Percentiles rank a stretch among this genome's conserved stretches.
Evolutionary conservation across 139 green algal genomes (phyloP).

Genomic region (Chlamydomonas applanata): DNA sequence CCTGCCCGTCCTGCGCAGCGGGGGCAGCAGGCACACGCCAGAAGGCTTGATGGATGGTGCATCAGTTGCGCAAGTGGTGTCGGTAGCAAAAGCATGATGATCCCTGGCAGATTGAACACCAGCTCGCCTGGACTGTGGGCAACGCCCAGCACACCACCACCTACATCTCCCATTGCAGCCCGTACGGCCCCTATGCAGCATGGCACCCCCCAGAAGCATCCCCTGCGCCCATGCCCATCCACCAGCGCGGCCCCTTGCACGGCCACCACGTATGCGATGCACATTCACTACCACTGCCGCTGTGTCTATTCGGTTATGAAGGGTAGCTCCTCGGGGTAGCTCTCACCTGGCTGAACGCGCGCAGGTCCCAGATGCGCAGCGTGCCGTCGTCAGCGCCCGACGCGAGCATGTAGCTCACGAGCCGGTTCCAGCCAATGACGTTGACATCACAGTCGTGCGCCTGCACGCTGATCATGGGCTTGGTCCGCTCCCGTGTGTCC

Average conservation of each 20-base stretch:
- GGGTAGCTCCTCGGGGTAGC: background rate
- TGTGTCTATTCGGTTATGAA: slow-evolving; percentile 5
- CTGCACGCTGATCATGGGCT: slow-evolving; percentile 43
- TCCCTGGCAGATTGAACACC: too few species aligned
- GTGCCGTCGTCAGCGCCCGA: slow-evolving; percentile 85
- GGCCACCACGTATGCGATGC: slow-evolving; percentile 16
- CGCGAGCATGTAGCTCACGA: slow-evolving; percentile 93
- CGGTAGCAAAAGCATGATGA: too few species aligned
- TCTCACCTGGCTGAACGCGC: slow-evolving; percentile 54
- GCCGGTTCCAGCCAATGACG: slow-evolving; percentile 92
- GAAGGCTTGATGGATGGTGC: too few species aligned
- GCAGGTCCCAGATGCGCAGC: slow-evolving; percentile 94
- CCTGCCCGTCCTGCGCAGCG: slow-evolving; percentile 19
- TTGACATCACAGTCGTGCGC: slow-evolving; percentile 92
- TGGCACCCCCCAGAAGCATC: slow-evolving; percentile 8
- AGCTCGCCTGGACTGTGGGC: too few species aligned
- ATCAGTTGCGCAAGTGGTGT: too few species aligned
- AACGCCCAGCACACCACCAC: too few species aligned
- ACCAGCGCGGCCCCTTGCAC: slow-evolving; percentile 29
- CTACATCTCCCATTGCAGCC: too few species aligned
- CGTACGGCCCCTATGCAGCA: too few species aligned
- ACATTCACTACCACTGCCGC: slow-evolving; percentile 17
- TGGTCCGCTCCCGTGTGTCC: slow-evolving; percentile 74
- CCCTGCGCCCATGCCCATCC: slow-evolving; percentile 29
- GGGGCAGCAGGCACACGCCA: background rate